phyloP scores from a whole-genome alignment of 768 basidiomycete genomes.

The Zangia roseola region DNA sequence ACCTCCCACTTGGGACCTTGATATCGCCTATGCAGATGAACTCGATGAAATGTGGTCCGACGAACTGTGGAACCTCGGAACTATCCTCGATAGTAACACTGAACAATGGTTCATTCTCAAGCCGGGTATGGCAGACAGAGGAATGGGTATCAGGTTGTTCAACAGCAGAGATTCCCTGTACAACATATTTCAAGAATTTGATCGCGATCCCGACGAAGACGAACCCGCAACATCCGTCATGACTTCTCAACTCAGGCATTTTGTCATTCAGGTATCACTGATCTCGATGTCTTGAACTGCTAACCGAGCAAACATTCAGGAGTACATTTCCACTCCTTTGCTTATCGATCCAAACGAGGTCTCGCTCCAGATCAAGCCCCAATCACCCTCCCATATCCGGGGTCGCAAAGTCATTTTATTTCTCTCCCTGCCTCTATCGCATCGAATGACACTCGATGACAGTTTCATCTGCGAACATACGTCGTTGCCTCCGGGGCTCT shows the following conservation, averaged over 20 bases:
- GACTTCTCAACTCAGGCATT: slow-evolving; percentile 89
- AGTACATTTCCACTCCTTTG: slow-evolving; percentile 79
- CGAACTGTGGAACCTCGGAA: slow-evolving; percentile 86
- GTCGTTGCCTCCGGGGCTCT: slow-evolving; percentile 76
- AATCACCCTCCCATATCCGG: slow-evolving; percentile 25
- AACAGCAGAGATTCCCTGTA: slow-evolving; percentile 70
- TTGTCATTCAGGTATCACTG: slow-evolving; percentile 81
- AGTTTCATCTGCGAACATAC: slow-evolving; percentile 96
- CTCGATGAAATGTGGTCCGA: slow-evolving; percentile 91
- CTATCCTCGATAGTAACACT: slow-evolving; percentile 45
- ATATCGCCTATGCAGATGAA: slow-evolving; percentile 89
- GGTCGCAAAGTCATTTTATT: slow-evolving; percentile 58
- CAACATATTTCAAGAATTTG: slow-evolving; percentile 79
- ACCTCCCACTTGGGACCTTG: slow-evolving; percentile 81
- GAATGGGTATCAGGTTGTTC: slow-evolving; percentile 92
- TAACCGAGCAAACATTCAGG: slow-evolving; percentile 45
- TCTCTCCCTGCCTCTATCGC: background rate
- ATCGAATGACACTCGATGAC: slow-evolving; percentile 15
- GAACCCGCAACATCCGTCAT: slow-evolving; percentile 56
- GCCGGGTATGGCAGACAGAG: slow-evolving; percentile 95
- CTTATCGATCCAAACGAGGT: slow-evolving; percentile 68
- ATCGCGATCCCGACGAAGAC: slow-evolving; percentile 53
- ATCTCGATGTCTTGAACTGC: slow-evolving; percentile 2
- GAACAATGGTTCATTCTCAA: slow-evolving; percentile 91
- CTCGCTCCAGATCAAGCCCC: slow-evolving; percentile 18